Percentiles rank a stretch among this genome's conserved stretches.
phyloP scores from a whole-genome alignment of 352 stramenopile species.

The Pythium dissimile region DNA sequence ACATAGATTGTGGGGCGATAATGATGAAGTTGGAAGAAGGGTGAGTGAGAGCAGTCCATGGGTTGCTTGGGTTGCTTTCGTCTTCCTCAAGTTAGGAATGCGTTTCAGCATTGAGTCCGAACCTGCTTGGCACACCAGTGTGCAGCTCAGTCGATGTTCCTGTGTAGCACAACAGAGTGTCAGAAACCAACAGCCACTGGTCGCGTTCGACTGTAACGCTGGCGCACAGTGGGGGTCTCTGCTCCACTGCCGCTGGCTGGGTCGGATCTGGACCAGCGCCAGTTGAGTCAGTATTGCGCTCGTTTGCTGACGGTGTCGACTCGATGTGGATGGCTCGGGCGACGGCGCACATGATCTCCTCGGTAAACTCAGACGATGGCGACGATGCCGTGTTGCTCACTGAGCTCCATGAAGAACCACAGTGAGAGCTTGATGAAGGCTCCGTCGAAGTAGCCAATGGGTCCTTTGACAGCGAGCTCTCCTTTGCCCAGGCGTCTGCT shows the following conservation, averaged over 20 bases:
- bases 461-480: too few species aligned
- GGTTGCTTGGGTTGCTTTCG: too few species aligned
- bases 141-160: too few species aligned
- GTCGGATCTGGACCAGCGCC: neutral
- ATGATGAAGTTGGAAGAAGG: too few species aligned
- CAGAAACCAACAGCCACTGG: neutral
- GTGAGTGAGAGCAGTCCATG: too few species aligned
- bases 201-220: neutral
- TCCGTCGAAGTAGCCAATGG: too few species aligned
- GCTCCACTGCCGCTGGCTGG: neutral
- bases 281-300: too few species aligned
- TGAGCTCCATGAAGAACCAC: neutral
- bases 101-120: too few species aligned
- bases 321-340: conserved; percentile 7
- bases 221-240: neutral
- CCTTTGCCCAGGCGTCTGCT: neutral
- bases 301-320: neutral
- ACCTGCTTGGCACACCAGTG: too few species aligned
- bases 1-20: too few species aligned
- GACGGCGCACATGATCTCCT: conserved; percentile 12
- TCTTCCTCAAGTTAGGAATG: too few species aligned
- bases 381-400: neutral
- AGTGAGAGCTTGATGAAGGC: neutral
- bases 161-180: neutral
- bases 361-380: conserved; percentile 1